Evolutionary conservation across 1,284 basidiomycete genomes (phyloP).

Genomic region (Ustilago bromivora): DNA sequence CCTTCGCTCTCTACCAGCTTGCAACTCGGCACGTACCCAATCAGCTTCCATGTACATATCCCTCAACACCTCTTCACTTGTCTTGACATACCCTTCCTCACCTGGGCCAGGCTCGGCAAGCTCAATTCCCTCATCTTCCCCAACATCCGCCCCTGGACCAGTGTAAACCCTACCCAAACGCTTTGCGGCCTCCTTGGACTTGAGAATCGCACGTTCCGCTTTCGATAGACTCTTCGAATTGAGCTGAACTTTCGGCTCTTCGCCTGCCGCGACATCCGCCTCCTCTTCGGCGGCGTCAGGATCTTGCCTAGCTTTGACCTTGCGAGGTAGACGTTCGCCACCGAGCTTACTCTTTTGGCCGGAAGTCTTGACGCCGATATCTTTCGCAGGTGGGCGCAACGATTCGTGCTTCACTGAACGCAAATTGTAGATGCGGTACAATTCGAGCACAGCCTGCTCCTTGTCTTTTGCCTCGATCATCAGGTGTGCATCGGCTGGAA

Average conservation of each 20-base stretch:
- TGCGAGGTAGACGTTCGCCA: slow-evolving; percentile 41
- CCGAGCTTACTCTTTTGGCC: slow-evolving; percentile 68
- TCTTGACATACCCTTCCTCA: slow-evolving; percentile 53
- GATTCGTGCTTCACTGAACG: slow-evolving; percentile 76
- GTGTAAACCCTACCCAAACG: slow-evolving; percentile 47
- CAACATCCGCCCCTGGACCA: slow-evolving; percentile 58
- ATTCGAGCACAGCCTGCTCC: slow-evolving; percentile 89
- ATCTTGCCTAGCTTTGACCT: slow-evolving; percentile 66
- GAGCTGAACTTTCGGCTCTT: slow-evolving; percentile 6
- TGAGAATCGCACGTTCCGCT: slow-evolving; percentile 48
- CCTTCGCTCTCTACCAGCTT: slow-evolving; percentile 38
- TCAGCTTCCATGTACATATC: slow-evolving; percentile 58
- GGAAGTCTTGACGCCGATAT: slow-evolving; percentile 71
- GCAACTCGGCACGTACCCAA: slow-evolving; percentile 51
- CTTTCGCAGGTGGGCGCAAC: slow-evolving; percentile 71
- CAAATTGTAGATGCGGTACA: slow-evolving; percentile 82
- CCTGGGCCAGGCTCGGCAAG: slow-evolving; percentile 49
- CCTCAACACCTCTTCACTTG: slow-evolving; percentile 57
- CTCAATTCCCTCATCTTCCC: slow-evolving; percentile 60
- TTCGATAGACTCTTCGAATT: slow-evolving; percentile 42
- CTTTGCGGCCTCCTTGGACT: slow-evolving; percentile 55
- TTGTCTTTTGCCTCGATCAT: slow-evolving; percentile 96
- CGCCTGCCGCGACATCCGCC: slow-evolving; percentile 24
- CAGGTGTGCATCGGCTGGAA: slow-evolving; percentile 74
- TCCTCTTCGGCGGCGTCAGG: slow-evolving; percentile 41